phyloP scores from a whole-genome alignment of 805 yeast species.

The Clavispora vitiphila region DNA sequence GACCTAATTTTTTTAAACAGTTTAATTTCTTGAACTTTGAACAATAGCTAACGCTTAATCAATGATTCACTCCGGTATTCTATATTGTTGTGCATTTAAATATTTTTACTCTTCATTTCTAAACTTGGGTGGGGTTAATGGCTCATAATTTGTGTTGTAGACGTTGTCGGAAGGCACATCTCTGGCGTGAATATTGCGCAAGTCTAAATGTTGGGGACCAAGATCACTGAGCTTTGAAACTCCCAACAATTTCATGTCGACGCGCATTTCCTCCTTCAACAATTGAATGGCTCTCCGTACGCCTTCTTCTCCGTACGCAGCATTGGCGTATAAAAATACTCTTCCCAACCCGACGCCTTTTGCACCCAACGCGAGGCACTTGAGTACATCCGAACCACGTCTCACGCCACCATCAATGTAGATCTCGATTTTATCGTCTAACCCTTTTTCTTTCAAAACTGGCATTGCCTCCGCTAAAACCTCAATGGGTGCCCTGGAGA shows the following conservation, averaged over 20 bases:
- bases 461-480: slow-evolving; percentile 68
- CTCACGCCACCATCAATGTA: slow-evolving; percentile 68
- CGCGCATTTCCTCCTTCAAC: slow-evolving; percentile 62
- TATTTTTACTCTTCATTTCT: slow-evolving; percentile 4
- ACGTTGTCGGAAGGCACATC: slow-evolving; percentile 8
- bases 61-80: no score
- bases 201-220: slow-evolving; percentile 11
- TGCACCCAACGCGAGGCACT: slow-evolving; percentile 67
- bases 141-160: slow-evolving; percentile 13
- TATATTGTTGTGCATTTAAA: no score
- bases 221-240: slow-evolving; percentile 43
- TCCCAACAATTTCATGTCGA: slow-evolving; percentile 79
- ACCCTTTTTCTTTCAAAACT: slow-evolving; percentile 38
- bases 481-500: slow-evolving; percentile 72
- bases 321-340: slow-evolving; percentile 55
- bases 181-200: slow-evolving; percentile 8
- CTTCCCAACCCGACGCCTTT: slow-evolving; percentile 68
- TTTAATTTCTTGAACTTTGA: neutral
- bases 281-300: slow-evolving; percentile 56
- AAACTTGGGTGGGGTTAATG: slow-evolving; percentile 10
- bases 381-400: slow-evolving; percentile 62
- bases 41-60: no score
- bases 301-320: slow-evolving; percentile 61
- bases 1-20: slow-evolving; percentile 35
- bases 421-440: slow-evolving; percentile 46